Evolutionary conservation across 176 grass and related monocot species (phyloP), one percentile per base, ranked within the genome.

Genomic region (Olyra latifolia): DNA sequence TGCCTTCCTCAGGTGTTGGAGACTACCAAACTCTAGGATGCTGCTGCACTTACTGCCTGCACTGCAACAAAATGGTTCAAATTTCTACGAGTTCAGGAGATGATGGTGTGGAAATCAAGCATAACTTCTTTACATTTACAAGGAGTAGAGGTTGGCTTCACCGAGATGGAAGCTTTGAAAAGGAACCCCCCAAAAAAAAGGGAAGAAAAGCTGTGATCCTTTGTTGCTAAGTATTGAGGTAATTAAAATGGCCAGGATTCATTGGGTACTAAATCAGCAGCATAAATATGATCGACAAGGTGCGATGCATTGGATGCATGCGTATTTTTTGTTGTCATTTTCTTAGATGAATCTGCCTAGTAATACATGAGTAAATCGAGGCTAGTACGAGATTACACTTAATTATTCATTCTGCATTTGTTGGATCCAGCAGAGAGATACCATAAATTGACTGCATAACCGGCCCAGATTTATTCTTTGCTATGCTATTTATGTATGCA

Each of bases 41-140:
- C 71, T 7, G 25, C n/a, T 17, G 54, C 78, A 48, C 22, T 27
- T 75, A 22, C 1, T 72, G 23, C 83, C 68, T 86, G 83, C 58
- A 80, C 44, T 47, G n/a, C n/a, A n/a, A n/a, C n/a, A n/a, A 35
- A 47, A 62, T 64, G 58, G 27, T 28, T 32, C 53, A 43, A 32
- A 41, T 43, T 63, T 48, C 55, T 66, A 70, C 67, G 12, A 42
- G 10, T n/a, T 66, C 29, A 73, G 68, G 12, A n/a, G 58, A 43
- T 14, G 65, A 10, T 78, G 58, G 41, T 78, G 73, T 88, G 74
- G 35, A 56, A 66, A 17, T 11, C 58, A 88, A 73, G 66, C 22
- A 54, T 52, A 11, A 25, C 45, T 61, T 48, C 29, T 76, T 81
- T 76, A 82, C 71, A 56, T n/a, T 45, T 50, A 75, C 71, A 75